Evolutionary conservation across 1,284 basidiomycete species (phyloP).

Genomic region (Uromyces viciae-fabae): DNA sequence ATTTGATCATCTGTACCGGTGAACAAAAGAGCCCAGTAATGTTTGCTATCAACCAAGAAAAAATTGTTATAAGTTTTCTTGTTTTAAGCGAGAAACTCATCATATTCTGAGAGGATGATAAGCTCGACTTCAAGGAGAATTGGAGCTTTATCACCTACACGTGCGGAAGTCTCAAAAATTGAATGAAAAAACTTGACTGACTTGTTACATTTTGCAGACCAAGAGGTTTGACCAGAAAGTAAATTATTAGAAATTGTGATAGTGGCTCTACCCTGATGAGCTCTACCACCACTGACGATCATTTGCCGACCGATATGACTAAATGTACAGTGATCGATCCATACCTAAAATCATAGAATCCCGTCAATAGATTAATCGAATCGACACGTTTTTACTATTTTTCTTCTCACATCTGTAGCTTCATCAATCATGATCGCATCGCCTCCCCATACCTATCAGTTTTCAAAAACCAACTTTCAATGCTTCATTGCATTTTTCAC

Average conservation of each 20-base stretch:
- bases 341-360: constrained; percentile 19
- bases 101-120: neutral
- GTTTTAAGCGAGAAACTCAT: neutral
- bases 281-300: constrained; percentile 12
- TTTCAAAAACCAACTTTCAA: neutral
- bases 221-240: constrained; percentile 19
- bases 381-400: no score
- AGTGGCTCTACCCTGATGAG: neutral
- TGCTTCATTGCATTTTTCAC: neutral
- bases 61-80: neutral
- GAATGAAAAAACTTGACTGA: neutral
- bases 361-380: no score
- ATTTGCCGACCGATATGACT: constrained; percentile 40
- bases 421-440: constrained; percentile 15
- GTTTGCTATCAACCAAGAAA: neutral
- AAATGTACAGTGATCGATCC: constrained; percentile 45
- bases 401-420: neutral
- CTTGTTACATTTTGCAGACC: constrained; percentile 32
- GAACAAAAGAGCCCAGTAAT: constrained; percentile 39
- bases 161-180: no score
- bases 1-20: constrained; percentile 15
- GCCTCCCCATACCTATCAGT: constrained; percentile 43
- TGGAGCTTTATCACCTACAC: neutral
- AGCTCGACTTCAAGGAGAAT: neutral
- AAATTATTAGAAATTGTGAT: constrained; percentile 30